Conservation (phyloP, 768 basidiomycete species). For the Fibroporia radiculosa region DNA sequence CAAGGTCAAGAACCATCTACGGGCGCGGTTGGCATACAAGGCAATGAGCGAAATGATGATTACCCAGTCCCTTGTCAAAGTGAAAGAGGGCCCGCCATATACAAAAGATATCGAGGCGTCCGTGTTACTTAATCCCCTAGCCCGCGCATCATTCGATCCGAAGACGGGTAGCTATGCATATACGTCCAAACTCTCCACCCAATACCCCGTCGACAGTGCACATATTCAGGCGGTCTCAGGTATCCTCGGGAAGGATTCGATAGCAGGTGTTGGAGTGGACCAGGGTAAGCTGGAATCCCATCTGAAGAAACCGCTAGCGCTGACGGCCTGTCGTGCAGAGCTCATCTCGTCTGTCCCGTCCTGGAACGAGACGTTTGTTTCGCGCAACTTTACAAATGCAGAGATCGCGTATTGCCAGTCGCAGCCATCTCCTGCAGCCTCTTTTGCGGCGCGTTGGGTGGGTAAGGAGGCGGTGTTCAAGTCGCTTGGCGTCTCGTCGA, state of each 20-base stretch:
- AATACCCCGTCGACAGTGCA: conserved; percentile 43
- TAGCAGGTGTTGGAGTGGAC: conserved; percentile 81
- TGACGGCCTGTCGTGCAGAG: conserved; percentile 36
- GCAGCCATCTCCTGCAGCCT: conserved; percentile 83
- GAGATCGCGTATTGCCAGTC: conserved; percentile 81
- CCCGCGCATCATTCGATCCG: conserved; percentile 70
- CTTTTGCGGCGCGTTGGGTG: conserved; percentile 95
- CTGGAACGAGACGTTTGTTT: conserved; percentile 77
- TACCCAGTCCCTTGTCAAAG: conserved; percentile 84
- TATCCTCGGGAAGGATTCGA: conserved; percentile 37
- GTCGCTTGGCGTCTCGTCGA: conserved; percentile 80
- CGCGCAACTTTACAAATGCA: conserved; percentile 87
- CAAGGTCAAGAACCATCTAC: conserved; percentile 54
- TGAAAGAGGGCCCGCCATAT: conserved; percentile 93
- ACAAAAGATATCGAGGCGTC: conserved; percentile 74
- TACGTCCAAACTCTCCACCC: conserved; percentile 50
- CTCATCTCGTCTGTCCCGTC: conserved; percentile 90
- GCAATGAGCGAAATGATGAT: conserved; percentile 96
- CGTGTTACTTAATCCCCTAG: conserved; percentile 88
- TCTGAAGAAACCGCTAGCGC: conserved; percentile 7
- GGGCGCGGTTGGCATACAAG: conserved; percentile 71
- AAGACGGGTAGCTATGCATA: conserved; percentile 88
- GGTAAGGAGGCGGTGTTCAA: conserved; percentile 99
- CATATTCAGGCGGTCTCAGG: conserved; percentile 64
- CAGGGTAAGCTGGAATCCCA: conserved; percentile 49